Evolutionary conservation across 805 yeast genomes (phyloP).

Genomic region (Candida mattraensis): DNA sequence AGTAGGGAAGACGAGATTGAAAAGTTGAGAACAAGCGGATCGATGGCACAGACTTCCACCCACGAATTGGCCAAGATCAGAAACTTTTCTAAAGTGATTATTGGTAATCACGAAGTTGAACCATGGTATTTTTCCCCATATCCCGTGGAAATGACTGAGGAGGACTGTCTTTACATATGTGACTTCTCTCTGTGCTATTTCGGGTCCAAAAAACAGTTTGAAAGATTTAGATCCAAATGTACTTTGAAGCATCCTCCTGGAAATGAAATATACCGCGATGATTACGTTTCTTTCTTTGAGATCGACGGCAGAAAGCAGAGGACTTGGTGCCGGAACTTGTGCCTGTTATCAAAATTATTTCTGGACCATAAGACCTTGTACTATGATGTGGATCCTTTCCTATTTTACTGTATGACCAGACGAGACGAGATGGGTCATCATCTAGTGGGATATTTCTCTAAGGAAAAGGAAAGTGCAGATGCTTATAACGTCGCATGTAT

Average conservation of each 20-base stretch:
- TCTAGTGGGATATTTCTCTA: constrained; percentile 93
- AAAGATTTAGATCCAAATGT: constrained; percentile 84
- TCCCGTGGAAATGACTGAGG: constrained; percentile 92
- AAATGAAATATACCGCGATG: constrained; percentile 93
- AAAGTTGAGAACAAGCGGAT: constrained; percentile 89
- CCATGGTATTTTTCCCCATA: constrained; percentile 99
- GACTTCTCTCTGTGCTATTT: constrained; percentile 88
- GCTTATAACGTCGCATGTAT: constrained; percentile 97
- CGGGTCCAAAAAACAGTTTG: constrained; percentile 87
- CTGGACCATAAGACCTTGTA: constrained; percentile 94
- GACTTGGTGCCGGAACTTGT: constrained; percentile 95
- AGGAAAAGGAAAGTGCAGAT: constrained; percentile 95
- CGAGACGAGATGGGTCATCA: constrained; percentile 92
- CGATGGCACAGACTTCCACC: constrained; percentile 86
- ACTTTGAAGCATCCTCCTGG: constrained; percentile 97
- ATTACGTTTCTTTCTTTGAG: constrained; percentile 90
- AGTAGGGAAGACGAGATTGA: constrained; percentile 91
- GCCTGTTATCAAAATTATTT: constrained; percentile 85
- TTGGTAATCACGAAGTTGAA: constrained; percentile 90
- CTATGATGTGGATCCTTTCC: constrained; percentile 96
- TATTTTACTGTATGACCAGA: constrained; percentile 93
- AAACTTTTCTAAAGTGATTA: constrained; percentile 71
- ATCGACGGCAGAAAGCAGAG: constrained; percentile 96
- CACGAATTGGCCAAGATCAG: constrained; percentile 89
- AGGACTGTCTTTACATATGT: constrained; percentile 85